Conservation (phyloP, 2,329 filamentous ascomycete species). For the Phyllosticta capitalensis region DNA sequence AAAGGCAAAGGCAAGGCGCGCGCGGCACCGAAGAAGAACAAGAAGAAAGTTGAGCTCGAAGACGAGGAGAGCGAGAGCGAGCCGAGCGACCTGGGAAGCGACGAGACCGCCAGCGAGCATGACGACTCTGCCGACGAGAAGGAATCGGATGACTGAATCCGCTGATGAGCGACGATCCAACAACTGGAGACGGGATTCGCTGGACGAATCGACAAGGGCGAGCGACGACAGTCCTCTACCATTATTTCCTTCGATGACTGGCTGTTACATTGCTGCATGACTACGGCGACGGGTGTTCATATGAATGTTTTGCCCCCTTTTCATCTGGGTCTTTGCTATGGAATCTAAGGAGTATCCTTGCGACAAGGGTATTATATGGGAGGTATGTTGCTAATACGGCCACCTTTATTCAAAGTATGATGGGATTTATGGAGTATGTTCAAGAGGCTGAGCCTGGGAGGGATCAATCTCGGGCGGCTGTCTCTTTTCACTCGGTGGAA, state of each 20-base stretch:
- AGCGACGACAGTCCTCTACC: background rate
- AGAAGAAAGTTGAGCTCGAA: background rate
- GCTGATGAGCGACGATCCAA: background rate
- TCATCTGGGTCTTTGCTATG: background rate
- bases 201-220: background rate
- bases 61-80: slow-evolving; percentile 3
- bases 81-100: slow-evolving; percentile 6
- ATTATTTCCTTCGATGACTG: background rate
- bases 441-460: too few relatives aligned
- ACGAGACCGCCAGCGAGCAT: background rate
- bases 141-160: background rate
- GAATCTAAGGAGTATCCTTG: background rate
- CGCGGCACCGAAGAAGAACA: background rate
- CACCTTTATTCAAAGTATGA: too few relatives aligned
- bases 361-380: too few relatives aligned
- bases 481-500: background rate
- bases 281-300: background rate
- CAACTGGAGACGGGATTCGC: background rate
- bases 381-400: background rate
- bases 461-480: background rate
- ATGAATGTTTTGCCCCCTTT: background rate
- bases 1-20: background rate
- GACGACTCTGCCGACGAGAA: background rate
- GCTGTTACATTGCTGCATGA: background rate
- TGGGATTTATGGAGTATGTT: too few relatives aligned